phyloP scores from a whole-genome alignment of 345 rosid species.

The Eutrema japonicum region DNA sequence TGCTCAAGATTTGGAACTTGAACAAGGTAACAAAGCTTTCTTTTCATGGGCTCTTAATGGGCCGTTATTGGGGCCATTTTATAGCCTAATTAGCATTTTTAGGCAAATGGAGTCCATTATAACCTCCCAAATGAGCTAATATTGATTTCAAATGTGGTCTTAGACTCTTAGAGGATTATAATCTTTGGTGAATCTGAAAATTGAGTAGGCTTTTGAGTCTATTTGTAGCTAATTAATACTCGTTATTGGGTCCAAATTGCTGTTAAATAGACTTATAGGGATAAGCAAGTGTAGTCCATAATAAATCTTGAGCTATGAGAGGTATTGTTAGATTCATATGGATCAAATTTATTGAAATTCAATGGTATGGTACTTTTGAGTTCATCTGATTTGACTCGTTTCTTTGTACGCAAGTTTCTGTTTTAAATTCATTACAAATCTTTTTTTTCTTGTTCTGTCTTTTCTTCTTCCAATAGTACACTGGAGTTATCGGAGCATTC shows the following conservation, averaged over 20 bases:
- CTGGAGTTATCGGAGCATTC: slow-evolving; percentile 84
- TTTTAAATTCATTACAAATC: slow-evolving; percentile 11
- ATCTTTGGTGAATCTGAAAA: neutral
- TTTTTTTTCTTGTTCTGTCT: neutral
- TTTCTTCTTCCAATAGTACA: slow-evolving; percentile 51
- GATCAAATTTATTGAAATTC: neutral
- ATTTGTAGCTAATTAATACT: neutral
- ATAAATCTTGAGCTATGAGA: neutral
- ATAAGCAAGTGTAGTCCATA: neutral
- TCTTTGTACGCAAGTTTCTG: slow-evolving; percentile 11
- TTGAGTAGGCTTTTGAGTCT: neutral
- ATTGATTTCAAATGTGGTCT: neutral
- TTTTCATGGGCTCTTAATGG: neutral
- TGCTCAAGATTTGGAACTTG: slow-evolving; percentile 99
- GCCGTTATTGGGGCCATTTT: neutral
- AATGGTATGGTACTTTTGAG: neutral
- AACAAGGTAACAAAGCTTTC: slow-evolving; percentile 64
- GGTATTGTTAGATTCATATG: neutral
- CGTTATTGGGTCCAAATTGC: neutral
- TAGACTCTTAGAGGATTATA: neutral
- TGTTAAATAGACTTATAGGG: neutral
- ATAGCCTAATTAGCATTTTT: neutral
- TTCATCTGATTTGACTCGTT: slow-evolving; percentile 8
- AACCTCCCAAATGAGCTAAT: neutral
- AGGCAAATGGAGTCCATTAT: neutral